These are phyloP conservation scores for Rasamsonia emersonii DNA, from an alignment of 2,329 filamentous ascomycete genomes.

Conservation along the genomic window DNA sequence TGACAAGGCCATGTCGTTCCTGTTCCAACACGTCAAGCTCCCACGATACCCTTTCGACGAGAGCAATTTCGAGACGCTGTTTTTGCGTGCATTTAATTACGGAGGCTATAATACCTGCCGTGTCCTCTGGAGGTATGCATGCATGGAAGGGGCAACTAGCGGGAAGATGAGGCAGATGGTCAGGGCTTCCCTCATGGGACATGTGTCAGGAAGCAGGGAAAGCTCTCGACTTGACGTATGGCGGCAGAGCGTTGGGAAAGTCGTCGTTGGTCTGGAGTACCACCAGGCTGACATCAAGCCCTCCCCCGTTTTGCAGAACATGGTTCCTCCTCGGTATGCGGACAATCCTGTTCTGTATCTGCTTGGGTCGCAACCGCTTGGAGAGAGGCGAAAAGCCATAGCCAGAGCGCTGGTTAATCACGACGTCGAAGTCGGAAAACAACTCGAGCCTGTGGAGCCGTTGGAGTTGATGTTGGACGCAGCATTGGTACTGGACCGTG, in stretches of 20 bases:
- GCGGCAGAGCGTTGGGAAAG: slow-evolving; percentile 20
- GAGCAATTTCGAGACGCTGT: slow-evolving; percentile 29
- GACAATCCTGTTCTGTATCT: slow-evolving; percentile 20
- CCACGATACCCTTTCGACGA: slow-evolving; percentile 12
- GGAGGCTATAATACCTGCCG: slow-evolving; percentile 35
- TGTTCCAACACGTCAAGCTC: slow-evolving; percentile 15
- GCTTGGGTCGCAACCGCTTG: slow-evolving; percentile 11
- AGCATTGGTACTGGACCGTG: slow-evolving; percentile 23
- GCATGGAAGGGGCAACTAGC: slow-evolving; percentile 27
- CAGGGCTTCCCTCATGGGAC: slow-evolving; percentile 21
- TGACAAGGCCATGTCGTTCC: slow-evolving; percentile 15
- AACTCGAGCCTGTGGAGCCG: slow-evolving; percentile 15
- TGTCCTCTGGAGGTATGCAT: slow-evolving; percentile 42
- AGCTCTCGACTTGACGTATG: slow-evolving; percentile 14
- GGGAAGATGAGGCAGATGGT: slow-evolving; percentile 26
- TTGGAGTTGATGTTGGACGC: slow-evolving; percentile 27
- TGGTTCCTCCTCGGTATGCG: slow-evolving; percentile 19
- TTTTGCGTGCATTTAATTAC: slow-evolving; percentile 31
- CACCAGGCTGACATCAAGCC: slow-evolving; percentile 9
- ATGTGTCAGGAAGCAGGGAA: slow-evolving; percentile 9
- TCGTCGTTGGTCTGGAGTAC: slow-evolving; percentile 24
- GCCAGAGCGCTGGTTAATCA: slow-evolving; percentile 18
- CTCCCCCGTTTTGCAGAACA: slow-evolving; percentile 9
- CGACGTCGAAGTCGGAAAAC: slow-evolving; percentile 19
- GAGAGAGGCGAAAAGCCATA: slow-evolving; percentile 16